phyloP scores from a whole-genome alignment of 805 yeast genomes.

The Metschnikowia drakensbergensis region DNA sequence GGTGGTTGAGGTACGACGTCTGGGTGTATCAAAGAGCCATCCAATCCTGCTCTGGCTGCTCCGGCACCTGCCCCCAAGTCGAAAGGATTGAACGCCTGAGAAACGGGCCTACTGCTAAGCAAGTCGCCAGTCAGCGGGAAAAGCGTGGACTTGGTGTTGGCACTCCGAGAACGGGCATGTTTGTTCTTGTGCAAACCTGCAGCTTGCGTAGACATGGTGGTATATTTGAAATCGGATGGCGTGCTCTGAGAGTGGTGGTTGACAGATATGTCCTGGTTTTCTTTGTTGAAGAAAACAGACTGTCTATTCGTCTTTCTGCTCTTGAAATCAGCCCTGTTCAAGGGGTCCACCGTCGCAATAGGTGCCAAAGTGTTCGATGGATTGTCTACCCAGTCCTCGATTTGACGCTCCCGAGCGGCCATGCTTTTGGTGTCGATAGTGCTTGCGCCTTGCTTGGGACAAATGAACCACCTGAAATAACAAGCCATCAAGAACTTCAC shows the following conservation, averaged over 20 bases:
- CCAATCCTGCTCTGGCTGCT: conserved; percentile 43
- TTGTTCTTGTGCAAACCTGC: conserved; percentile 27
- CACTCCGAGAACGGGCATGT: conserved; percentile 12
- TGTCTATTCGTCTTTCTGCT: conserved; percentile 36
- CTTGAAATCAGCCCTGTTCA: conserved; percentile 49
- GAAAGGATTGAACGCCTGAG: conserved; percentile 28
- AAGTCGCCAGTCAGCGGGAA: conserved; percentile 31
- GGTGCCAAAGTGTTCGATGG: conserved; percentile 15
- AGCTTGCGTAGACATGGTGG: conserved; percentile 68
- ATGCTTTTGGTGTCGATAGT: conserved; percentile 54
- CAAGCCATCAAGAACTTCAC: conserved; percentile 81
- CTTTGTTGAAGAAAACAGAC: conserved; percentile 36
- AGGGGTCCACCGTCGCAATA: conserved; percentile 47
- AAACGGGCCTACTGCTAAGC: conserved; percentile 23
- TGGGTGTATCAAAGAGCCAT: conserved; percentile 61
- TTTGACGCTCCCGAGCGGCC: conserved; percentile 58
- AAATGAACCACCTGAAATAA: conserved; percentile 80
- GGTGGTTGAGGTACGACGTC: conserved; percentile 92
- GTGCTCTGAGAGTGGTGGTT: conserved; percentile 26
- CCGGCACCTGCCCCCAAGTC: conserved; percentile 27
- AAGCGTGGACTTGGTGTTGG: conserved; percentile 15
- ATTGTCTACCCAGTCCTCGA: conserved; percentile 85
- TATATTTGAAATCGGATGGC: conserved; percentile 39
- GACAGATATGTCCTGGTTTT: conserved; percentile 27
- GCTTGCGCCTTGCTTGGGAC: conserved; percentile 69